phyloP scores from a whole-genome alignment of 1,284 basidiomycete species.

The Trichosporon ovoides region DNA sequence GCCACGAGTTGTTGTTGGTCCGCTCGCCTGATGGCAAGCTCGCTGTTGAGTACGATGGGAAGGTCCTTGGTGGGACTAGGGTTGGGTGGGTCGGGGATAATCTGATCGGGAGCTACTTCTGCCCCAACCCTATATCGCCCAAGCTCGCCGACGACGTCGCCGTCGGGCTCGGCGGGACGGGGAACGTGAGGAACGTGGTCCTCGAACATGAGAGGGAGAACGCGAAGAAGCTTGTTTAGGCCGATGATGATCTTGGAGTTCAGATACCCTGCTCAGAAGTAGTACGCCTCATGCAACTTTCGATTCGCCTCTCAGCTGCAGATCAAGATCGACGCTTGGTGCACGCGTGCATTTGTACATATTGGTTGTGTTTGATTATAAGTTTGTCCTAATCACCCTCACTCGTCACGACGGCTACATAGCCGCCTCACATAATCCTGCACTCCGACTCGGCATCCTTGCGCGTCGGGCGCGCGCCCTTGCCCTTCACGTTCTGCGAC shows the following conservation, averaged over 20 bases:
- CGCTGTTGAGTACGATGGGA: constrained; percentile 32
- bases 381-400: no score
- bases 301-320: not conserved
- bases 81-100: constrained; percentile 46
- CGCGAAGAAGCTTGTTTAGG: no score
- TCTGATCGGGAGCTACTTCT: constrained; percentile 50
- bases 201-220: constrained; percentile 3
- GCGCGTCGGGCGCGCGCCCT: constrained; percentile 73
- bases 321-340: no score
- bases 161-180: constrained; percentile 22
- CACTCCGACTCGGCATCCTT: constrained; percentile 90
- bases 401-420: no score
- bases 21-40: constrained; percentile 26
- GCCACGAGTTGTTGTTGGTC: constrained; percentile 48
- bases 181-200: constrained; percentile 9
- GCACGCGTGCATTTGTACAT: constrained; percentile 9
- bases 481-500: constrained; percentile 39
- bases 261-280: no score
- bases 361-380: not conserved
- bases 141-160: constrained; percentile 40
- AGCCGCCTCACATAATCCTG: constrained; percentile 58
- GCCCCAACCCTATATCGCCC: constrained; percentile 45
- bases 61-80: constrained; percentile 43
- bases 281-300: no score
- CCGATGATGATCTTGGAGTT: no score